phyloP scores from a whole-genome alignment of 176 grass and related monocot species.

The Elymus sibiricus region DNA sequence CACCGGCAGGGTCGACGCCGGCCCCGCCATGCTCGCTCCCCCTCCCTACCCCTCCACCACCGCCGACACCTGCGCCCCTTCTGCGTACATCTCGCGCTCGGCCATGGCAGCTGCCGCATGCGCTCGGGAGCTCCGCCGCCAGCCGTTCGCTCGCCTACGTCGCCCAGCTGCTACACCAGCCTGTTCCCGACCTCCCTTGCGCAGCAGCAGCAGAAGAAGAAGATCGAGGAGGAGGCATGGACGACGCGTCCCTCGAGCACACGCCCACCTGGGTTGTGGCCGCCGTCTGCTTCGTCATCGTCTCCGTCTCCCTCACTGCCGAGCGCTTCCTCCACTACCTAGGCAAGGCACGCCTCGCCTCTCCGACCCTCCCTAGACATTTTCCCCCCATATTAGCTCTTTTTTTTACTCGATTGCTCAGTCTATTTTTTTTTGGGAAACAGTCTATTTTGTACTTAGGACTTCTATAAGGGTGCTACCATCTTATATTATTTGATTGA shows the following conservation, averaged over 20 bases:
- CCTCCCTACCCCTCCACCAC: too few species aligned
- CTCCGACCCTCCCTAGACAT: neutral
- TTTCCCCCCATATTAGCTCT: neutral
- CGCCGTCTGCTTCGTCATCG: constrained; percentile 60
- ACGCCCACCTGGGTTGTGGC: constrained; percentile 85
- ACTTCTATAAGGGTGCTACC: neutral
- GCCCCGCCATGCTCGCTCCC: too few species aligned
- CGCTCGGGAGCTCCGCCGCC: too few species aligned
- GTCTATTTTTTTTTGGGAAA: too few species aligned
- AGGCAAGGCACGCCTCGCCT: constrained; percentile 46
- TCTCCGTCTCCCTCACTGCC: constrained; percentile 60
- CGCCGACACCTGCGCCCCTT: too few species aligned
- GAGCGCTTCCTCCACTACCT: constrained; percentile 82
- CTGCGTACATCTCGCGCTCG: too few species aligned
- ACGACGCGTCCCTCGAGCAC: constrained; percentile 33
- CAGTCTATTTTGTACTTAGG: neutral
- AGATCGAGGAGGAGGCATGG: neutral
- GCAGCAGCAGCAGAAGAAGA: neutral
- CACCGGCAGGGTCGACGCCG: too few species aligned
- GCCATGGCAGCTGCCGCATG: too few species aligned
- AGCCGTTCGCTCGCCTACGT: too few species aligned
- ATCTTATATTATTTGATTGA: neutral
- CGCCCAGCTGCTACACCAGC: too few species aligned
- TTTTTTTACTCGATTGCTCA: neutral
- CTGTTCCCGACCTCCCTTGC: too few species aligned